phyloP scores from a whole-genome alignment of 2,329 filamentous ascomycete species.

The Zasmidium angulare region DNA sequence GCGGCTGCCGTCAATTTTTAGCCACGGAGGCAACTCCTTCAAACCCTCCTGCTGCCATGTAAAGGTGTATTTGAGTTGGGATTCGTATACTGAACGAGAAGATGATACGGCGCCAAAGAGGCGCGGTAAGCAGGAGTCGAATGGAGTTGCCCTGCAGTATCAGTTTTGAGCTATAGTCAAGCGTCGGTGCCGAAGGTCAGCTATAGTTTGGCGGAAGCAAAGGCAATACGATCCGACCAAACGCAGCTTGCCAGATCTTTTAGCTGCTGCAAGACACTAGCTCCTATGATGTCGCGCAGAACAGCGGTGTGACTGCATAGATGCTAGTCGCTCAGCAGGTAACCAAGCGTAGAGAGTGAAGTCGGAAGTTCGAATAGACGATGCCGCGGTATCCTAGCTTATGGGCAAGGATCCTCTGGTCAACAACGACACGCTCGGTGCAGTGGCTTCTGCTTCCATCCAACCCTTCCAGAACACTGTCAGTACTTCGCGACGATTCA shows the following conservation, averaged over 20 bases:
- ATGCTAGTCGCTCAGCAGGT: neutral
- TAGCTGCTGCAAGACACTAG: too few species aligned
- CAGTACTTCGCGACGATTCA: too few species aligned
- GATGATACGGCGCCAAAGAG: neutral
- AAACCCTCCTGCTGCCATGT: neutral
- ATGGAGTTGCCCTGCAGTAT: neutral
- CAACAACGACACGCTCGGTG: neutral
- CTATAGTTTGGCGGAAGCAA: neutral
- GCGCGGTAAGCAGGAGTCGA: neutral
- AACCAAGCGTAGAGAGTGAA: neutral
- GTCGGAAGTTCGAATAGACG: neutral
- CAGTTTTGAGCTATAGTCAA: neutral
- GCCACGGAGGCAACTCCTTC: neutral
- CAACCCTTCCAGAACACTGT: neutral
- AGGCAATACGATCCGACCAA: neutral
- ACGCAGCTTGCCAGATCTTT: too few species aligned
- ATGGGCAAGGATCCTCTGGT: neutral
- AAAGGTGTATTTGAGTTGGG: neutral
- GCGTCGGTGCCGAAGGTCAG: neutral
- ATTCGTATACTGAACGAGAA: neutral
- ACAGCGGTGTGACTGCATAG: neutral
- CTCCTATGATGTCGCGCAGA: neutral
- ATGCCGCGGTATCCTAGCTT: neutral
- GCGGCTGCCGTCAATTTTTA: neutral
- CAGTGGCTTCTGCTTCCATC: too few species aligned